These are phyloP conservation scores for Solanum bulbocastanum DNA, from an alignment of 257 asterid genomes.

Conservation along the genomic window DNA sequence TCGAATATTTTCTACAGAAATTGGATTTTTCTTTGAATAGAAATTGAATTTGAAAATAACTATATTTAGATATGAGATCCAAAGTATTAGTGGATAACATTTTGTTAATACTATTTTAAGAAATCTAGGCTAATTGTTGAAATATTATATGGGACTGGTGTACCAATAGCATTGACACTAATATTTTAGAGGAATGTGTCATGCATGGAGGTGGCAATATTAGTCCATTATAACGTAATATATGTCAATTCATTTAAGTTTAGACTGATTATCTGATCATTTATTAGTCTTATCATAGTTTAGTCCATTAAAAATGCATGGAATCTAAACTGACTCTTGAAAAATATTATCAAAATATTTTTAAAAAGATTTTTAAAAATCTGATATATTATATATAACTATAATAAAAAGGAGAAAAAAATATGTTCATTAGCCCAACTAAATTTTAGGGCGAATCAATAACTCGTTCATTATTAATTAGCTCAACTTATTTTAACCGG, in stretches of 20 bases:
- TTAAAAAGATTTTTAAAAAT: no score
- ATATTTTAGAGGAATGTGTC: neutral
- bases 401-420: neutral
- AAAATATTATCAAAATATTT: neutral
- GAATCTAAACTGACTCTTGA: accelerated
- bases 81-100: neutral
- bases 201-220: neutral
- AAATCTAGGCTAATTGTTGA: neutral
- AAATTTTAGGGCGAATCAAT: neutral
- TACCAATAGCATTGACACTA: neutral
- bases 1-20: neutral
- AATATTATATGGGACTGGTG: neutral
- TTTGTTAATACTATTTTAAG: neutral
- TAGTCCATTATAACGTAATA: neutral
- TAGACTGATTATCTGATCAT: neutral
- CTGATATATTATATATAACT: neutral
- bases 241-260: neutral
- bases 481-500: accelerated
- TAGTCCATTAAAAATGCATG: neutral
- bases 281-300: neutral
- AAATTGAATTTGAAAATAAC: neutral
- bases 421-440: neutral
- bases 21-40: neutral
- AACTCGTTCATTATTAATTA: neutral
- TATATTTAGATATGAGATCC: neutral